Evolutionary conservation across 1,284 basidiomycete genomes (phyloP), one percentile per base, ranked within the genome.

Genomic region (Trichosporon inkin): DNA sequence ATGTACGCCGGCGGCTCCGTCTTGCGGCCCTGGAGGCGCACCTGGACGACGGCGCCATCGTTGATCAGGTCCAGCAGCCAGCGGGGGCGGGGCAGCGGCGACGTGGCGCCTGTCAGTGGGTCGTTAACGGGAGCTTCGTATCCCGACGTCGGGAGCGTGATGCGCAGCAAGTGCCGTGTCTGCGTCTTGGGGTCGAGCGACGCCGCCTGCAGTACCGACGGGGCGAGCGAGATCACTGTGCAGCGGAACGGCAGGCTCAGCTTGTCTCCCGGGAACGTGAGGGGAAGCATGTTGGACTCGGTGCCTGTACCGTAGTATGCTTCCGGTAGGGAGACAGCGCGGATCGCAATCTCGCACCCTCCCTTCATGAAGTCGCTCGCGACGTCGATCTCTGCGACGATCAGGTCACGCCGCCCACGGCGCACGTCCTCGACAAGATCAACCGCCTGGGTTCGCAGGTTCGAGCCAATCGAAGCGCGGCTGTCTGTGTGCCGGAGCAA

Each of bases 131-230:
- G 85, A 34, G 86, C 81, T 70, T 87, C 85, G 71, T 87, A 90
- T 62, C 87, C 88, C 10, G 87, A 85, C 0, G 90, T 92, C 2
- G 91, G 91, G n/a, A 94, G 77, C 38, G 83, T 86, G 57, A 94
- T 72, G 41, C 88, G 82, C 10, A 94, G 66, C 17, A 94, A 74
- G 72, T 93, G 89, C 37, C 89, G 83, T 19, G 86, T 82, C 14
- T 71, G 68, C 5, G 72, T 66, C 3, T 67, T 58, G 1, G 75
- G 73, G 35, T 78, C 76, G 3, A 79, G 68, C 0, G 74, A 76
- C 6, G 76, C 86, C 3, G 90, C 89, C 71, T 90, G 88, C 39
- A 90, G 78, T 1, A 89, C 86, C 2, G 89, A 90, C 4, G 86
- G 84, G 0, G 90, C 88, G 56, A 92, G 82, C 1, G 86, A 88